Percentiles rank a stretch among this genome's conserved stretches.
Conservation (phyloP, 192 early-diverging fungal genomes). For the Geranomyces michiganensis region DNA sequence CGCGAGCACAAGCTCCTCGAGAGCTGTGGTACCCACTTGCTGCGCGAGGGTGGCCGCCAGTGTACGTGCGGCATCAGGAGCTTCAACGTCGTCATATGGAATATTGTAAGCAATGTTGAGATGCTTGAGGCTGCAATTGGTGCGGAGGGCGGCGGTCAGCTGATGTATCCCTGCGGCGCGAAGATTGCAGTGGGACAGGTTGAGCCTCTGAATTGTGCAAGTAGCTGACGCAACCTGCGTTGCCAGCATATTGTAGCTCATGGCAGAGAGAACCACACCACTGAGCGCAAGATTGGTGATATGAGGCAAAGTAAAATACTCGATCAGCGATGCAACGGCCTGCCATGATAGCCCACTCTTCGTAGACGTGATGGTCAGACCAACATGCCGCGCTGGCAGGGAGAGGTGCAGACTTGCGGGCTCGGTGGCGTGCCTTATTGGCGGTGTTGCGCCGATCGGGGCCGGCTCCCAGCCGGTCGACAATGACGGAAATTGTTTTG, state of each 20-base stretch:
- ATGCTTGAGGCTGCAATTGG: neutral
- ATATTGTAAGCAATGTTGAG: constrained; percentile 15
- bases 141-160: constrained; percentile 1
- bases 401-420: neutral
- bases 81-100: neutral
- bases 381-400: too few relatives aligned
- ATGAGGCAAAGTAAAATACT: neutral
- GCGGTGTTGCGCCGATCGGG: neutral
- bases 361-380: too few relatives aligned
- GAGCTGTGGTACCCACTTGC: neutral
- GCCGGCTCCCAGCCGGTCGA: neutral
- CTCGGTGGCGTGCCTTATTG: neutral
- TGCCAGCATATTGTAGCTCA: neutral
- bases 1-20: constrained; percentile 1
- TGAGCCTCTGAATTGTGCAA: neutral
- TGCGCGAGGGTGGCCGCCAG: neutral
- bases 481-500: neutral
- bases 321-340: neutral
- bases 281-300: neutral
- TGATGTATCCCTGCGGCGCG: neutral
- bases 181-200: neutral
- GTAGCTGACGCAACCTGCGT: neutral
- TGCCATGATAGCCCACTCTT: neutral
- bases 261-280: neutral
- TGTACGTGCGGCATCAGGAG: constrained; percentile 7